Percentiles rank a stretch among this genome's conserved stretches.
phyloP scores from a whole-genome alignment of 805 yeast species.

The Starmerella riodocensis region DNA sequence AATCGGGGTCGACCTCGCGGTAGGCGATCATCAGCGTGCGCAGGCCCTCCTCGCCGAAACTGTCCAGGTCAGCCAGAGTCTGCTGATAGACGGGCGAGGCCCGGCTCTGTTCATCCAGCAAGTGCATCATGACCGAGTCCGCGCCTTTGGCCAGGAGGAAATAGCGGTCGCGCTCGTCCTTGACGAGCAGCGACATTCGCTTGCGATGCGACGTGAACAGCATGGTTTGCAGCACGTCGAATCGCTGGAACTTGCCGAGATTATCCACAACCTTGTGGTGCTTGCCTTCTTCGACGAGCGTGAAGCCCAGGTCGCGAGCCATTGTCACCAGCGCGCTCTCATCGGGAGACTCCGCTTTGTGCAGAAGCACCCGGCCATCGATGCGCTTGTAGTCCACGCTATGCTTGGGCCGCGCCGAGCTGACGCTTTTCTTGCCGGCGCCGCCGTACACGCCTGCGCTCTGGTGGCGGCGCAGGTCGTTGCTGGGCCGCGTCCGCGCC shows the following conservation, averaged over 20 bases:
- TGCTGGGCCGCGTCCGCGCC: neutral
- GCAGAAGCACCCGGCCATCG: slow-evolving; percentile 32
- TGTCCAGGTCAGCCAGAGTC: slow-evolving; percentile 53
- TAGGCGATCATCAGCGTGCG: slow-evolving; percentile 63
- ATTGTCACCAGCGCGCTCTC: slow-evolving; percentile 68
- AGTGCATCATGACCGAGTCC: slow-evolving; percentile 50
- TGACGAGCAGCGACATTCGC: slow-evolving; percentile 64
- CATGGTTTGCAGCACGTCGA: slow-evolving; percentile 41
- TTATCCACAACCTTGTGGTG: slow-evolving; percentile 33
- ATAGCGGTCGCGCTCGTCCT: slow-evolving; percentile 32
- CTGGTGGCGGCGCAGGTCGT: neutral
- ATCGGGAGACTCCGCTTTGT: slow-evolving; percentile 75
- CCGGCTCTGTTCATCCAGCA: slow-evolving; percentile 30
- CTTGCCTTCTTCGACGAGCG: slow-evolving; percentile 42
- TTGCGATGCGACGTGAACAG: slow-evolving; percentile 62
- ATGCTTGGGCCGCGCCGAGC: slow-evolving; percentile 11
- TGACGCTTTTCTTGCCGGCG: slow-evolving; percentile 1
- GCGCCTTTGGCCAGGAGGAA: slow-evolving; percentile 59
- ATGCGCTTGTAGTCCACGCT: slow-evolving; percentile 20
- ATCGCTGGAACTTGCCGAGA: slow-evolving; percentile 36
- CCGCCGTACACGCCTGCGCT: slow-evolving; percentile 2
- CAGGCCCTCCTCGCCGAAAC: slow-evolving; percentile 63
- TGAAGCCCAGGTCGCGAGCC: slow-evolving; percentile 62
- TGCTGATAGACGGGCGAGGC: slow-evolving; percentile 30
- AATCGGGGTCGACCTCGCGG: slow-evolving; percentile 35